These are phyloP conservation scores for Nemania sp. DNA, from an alignment of 2,329 filamentous ascomycete genomes.

Conservation along the genomic window DNA sequence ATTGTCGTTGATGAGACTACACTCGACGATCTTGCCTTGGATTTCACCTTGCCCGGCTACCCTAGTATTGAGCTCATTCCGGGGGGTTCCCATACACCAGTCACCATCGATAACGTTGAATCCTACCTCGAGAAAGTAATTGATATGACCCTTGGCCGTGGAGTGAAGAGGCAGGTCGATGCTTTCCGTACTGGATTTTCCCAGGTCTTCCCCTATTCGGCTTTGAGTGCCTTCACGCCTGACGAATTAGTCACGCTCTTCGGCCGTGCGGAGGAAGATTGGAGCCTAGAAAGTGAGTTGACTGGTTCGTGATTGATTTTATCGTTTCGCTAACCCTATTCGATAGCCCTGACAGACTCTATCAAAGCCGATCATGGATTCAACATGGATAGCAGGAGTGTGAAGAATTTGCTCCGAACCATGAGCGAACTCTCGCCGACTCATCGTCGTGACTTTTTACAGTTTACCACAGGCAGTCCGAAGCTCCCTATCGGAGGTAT, in stretches of 20 bases:
- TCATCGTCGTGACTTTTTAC: constrained; percentile 88
- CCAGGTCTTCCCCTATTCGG: constrained; percentile 93
- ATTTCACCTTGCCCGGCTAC: constrained; percentile 94
- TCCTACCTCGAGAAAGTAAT: constrained; percentile 86
- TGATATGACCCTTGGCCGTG: constrained; percentile 86
- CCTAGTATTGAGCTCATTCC: constrained; percentile 80
- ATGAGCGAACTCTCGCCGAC: constrained; percentile 83
- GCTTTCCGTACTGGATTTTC: constrained; percentile 91
- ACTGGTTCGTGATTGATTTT: background rate
- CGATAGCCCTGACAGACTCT: constrained; percentile 88
- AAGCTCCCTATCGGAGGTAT: constrained; percentile 97
- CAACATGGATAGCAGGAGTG: constrained; percentile 97
- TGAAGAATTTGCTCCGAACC: constrained; percentile 87
- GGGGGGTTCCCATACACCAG: constrained; percentile 71
- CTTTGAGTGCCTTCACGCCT: constrained; percentile 89
- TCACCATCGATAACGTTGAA: constrained; percentile 92
- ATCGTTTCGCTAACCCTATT: constrained; percentile 32
- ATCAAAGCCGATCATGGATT: constrained; percentile 98
- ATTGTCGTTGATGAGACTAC: constrained; percentile 75
- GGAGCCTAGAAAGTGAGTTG: constrained; percentile 90
- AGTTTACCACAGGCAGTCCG: constrained; percentile 96
- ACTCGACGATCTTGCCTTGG: constrained; percentile 85
- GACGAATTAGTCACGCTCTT: constrained; percentile 95
- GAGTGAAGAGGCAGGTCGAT: constrained; percentile 85
- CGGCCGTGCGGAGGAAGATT: constrained; percentile 90